phyloP scores from a whole-genome alignment of 163 green algal genomes.

The Chlamydomonas reinhardtii region DNA sequence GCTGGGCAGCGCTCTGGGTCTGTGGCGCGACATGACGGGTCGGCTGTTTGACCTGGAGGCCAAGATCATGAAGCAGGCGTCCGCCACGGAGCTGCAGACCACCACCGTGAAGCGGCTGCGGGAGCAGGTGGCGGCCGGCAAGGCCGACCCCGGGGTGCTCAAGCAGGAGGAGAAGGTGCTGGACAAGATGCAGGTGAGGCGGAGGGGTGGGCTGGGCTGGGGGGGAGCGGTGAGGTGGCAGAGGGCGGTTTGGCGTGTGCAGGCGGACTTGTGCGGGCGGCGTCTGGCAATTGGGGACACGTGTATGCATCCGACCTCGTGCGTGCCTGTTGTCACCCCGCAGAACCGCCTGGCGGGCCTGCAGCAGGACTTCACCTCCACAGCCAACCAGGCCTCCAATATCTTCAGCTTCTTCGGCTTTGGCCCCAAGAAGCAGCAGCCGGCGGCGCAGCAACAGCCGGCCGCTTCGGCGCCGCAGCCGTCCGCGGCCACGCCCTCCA shows the following conservation, averaged over 20 bases:
- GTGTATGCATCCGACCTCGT: no score
- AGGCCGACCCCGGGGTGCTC: slow-evolving; percentile 12
- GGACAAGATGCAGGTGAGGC: slow-evolving; percentile 47
- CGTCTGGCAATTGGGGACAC: no score
- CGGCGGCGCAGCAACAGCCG: neutral
- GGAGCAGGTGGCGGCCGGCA: slow-evolving; percentile 42
- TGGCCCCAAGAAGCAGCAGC: slow-evolving; percentile 24
- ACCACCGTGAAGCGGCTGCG: slow-evolving; percentile 47
- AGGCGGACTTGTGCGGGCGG: neutral
- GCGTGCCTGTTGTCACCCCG: neutral
- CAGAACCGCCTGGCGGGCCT: slow-evolving; percentile 32
- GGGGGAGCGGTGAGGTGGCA: neutral
- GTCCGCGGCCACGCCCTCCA: neutral
- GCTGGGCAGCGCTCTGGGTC: slow-evolving; percentile 31
- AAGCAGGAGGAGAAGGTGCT: slow-evolving; percentile 56
- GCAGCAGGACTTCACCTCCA: slow-evolving; percentile 57
- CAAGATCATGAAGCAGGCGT: slow-evolving; percentile 49
- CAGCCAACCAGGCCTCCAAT: slow-evolving; percentile 34
- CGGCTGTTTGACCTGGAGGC: slow-evolving; percentile 73
- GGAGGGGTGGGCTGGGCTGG: neutral
- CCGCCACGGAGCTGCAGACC: slow-evolving; percentile 64
- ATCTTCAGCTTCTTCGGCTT: slow-evolving; percentile 55
- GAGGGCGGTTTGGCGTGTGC: no score
- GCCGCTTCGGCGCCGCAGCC: neutral
- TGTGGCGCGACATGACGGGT: slow-evolving; percentile 58